Conservation (phyloP, 495 filamentous ascomycete species). For the Articulospora tetracladia region DNA sequence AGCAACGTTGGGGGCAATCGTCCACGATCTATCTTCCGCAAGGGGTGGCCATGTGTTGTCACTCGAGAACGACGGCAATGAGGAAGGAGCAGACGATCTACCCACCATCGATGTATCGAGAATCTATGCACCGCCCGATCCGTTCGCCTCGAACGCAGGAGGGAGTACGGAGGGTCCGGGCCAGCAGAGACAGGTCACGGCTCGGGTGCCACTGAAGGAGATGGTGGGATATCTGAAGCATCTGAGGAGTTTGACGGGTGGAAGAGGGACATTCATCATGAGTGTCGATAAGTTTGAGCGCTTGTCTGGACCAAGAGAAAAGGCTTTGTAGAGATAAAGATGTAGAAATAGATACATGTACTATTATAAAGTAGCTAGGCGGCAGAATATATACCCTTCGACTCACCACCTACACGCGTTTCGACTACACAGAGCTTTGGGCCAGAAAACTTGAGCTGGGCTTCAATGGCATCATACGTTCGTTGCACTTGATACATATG, state of each 20-base stretch:
- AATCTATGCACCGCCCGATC: constrained; percentile 83
- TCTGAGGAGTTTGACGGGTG: constrained; percentile 80
- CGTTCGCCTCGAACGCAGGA: constrained; percentile 54
- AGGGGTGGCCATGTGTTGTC: constrained; percentile 84
- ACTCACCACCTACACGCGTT: too few species aligned
- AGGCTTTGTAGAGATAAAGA: constrained; percentile 12
- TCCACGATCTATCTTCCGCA: constrained; percentile 79
- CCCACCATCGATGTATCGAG: constrained; percentile 57
- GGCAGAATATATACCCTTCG: too few species aligned
- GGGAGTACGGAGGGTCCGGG: constrained; percentile 16
- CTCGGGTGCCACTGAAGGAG: constrained; percentile 86
- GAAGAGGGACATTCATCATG: constrained; percentile 91
- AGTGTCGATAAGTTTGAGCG: constrained; percentile 84
- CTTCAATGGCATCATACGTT: too few species aligned
- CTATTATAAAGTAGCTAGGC: neutral
- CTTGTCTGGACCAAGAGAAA: constrained; percentile 59
- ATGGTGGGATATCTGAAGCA: constrained; percentile 97
- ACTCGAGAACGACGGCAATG: constrained; percentile 53
- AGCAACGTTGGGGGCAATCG: constrained; percentile 73
- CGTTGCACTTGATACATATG: too few species aligned
- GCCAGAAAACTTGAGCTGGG: too few species aligned
- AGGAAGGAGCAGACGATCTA: constrained; percentile 11
- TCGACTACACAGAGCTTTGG: too few species aligned
- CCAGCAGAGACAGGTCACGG: constrained; percentile 56
- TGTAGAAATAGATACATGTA: neutral